A percentile compares a stretch with the other conserved stretches of the same genome.
Conservation (phyloP, 345 rosid species). For the Noccaea caerulescens region DNA sequence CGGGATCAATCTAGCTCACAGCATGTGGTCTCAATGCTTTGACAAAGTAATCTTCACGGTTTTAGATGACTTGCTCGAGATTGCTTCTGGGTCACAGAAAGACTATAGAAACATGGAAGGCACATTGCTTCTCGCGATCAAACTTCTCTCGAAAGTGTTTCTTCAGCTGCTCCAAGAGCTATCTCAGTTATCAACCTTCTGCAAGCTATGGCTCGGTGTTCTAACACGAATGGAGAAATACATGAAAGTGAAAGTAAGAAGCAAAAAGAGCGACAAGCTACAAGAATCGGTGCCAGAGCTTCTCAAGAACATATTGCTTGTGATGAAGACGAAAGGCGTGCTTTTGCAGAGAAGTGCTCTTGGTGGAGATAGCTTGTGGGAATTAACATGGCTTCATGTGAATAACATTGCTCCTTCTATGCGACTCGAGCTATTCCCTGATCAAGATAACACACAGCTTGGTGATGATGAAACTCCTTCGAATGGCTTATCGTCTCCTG, state of each 20-base stretch:
- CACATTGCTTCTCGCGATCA: slow-evolving; percentile 72
- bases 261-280: slow-evolving; percentile 91
- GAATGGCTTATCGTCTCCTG: slow-evolving; percentile 50
- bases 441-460: slow-evolving; percentile 56
- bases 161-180: slow-evolving; percentile 74
- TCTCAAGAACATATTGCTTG: slow-evolving; percentile 78
- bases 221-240: slow-evolving; percentile 93
- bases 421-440: slow-evolving; percentile 88
- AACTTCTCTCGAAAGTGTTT: slow-evolving; percentile 80
- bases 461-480: slow-evolving; percentile 51
- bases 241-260: slow-evolving; percentile 82
- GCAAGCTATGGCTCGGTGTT: slow-evolving; percentile 94
- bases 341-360: slow-evolving; percentile 83
- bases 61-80: slow-evolving; percentile 93
- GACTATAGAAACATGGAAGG: slow-evolving; percentile 97
- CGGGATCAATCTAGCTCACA: slow-evolving; percentile 65
- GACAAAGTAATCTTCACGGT: slow-evolving; percentile 88
- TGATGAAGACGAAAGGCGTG: slow-evolving; percentile 83
- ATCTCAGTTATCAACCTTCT: slow-evolving; percentile 75
- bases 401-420: slow-evolving; percentile 79
- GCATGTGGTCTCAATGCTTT: slow-evolving; percentile 86
- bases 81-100: slow-evolving; percentile 89
- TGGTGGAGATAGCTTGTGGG: slow-evolving; percentile 98
- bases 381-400: slow-evolving; percentile 93
- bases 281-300: slow-evolving; percentile 87